Base-by-base conservation (phyloP, 805 yeast genomes). In the Wickerhamiella kazuoi region DNA sequence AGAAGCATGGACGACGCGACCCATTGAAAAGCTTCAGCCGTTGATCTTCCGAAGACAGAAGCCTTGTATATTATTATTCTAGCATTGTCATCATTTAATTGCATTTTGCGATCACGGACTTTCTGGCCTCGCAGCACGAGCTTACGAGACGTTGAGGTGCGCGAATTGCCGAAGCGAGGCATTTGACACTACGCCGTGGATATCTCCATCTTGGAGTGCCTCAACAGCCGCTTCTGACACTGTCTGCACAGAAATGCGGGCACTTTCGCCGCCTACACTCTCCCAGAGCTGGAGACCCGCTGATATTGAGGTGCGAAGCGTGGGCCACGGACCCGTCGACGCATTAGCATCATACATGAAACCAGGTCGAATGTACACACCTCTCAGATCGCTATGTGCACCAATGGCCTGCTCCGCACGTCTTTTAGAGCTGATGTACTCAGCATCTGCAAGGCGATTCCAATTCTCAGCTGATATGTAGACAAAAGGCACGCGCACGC, bases 391-490 rank as follows among this genome's bases (percentile, higher is more conserved):
- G 69, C 60, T 21, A 63, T 54, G 40, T 55, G 38, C 17, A 73
- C 55, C 76, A 13, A 51, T 41, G 6, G 36, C 44, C 19, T 56
- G 55, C 53, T 84, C 96, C 0, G 95, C 87, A 43, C 67, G 73
- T 47, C 94, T 62, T 50, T 84, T 84, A 18, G 90, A 73, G 8
- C 67, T 63, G 28, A 84, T 71, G 55, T 84, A 84, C 1, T 77
- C 84, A 0, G 60, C 50, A 1, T 90, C 87, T 4, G 79, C 59
- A 18, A 76, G 57, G 0, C 86, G 83, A 38, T 72, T 69, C 39
- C 76, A 76, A 36, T 64, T 59, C 48, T 81, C 93, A 1, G 95
- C 94, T 0, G 93, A 80, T 2, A 84, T 67, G 50, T 81, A 84
- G 0, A 79, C 82, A 51, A 77, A 76, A 7, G 70, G 50, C 44